These are phyloP conservation scores for Puccinia triticina DNA, from an alignment of 1,284 basidiomycete species.

Conservation along the genomic window DNA sequence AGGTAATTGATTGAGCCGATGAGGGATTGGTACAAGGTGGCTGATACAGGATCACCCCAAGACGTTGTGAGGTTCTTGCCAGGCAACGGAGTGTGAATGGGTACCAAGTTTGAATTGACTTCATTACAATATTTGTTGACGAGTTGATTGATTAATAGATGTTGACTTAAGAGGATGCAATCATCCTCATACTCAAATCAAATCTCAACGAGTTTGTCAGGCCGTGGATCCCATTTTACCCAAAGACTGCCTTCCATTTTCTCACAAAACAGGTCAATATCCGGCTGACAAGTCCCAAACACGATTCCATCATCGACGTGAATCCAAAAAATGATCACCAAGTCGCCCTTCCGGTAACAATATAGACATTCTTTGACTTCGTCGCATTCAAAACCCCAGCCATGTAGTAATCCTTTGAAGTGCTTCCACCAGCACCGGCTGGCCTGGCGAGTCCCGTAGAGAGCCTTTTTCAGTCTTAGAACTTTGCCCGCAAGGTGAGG, in stretches of 20 bases:
- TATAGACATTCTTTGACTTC: conserved; percentile 6
- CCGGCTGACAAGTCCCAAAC: not conserved
- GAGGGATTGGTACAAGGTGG: not conserved
- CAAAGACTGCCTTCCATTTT: not conserved
- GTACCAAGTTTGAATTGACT: not conserved
- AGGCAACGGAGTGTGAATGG: no score
- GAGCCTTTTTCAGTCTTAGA: not conserved
- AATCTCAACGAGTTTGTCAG: not conserved
- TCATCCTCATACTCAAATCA: not conserved
- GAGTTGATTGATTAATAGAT: not conserved
- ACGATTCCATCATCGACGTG: conserved; percentile 18
- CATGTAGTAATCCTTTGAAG: not conserved
- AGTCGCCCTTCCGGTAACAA: not conserved
- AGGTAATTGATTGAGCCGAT: not conserved
- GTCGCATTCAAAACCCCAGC: not conserved
- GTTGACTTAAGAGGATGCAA: not conserved
- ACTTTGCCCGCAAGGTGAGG: not conserved
- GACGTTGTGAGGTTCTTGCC: no score
- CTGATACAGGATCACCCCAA: no score
- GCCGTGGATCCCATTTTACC: not conserved
- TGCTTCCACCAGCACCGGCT: conserved; percentile 19
- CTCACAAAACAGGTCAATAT: not conserved
- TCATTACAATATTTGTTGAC: not conserved
- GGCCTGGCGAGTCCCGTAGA: conserved; percentile 6
- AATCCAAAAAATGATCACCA: not conserved